Conservation (phyloP, 225 moss, liverwort and hornwort species). For the Climacium dendroides region DNA sequence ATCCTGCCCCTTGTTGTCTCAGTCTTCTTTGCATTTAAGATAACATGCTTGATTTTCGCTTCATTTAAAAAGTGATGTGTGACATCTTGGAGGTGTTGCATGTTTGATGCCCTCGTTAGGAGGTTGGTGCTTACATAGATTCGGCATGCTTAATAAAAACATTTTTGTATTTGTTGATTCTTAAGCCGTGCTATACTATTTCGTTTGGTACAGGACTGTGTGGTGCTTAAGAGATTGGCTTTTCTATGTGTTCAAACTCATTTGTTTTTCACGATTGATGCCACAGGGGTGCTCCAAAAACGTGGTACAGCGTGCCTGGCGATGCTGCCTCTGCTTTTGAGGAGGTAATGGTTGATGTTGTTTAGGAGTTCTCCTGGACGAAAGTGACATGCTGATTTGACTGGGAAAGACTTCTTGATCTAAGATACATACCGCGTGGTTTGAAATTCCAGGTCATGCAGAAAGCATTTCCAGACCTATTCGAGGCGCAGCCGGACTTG, state of each 20-base stretch:
- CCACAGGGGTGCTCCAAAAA: constrained; percentile 82
- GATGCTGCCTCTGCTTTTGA: constrained; percentile 75
- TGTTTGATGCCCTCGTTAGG: neutral
- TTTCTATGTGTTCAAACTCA: neutral
- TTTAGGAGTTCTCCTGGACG: neutral
- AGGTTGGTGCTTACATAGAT: neutral
- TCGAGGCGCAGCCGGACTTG: constrained; percentile 85
- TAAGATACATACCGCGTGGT: neutral
- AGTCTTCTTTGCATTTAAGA: neutral
- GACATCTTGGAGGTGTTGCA: neutral
- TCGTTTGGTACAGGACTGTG: neutral
- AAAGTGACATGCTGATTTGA: neutral
- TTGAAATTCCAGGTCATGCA: constrained; percentile 63
- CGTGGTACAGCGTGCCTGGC: constrained; percentile 98
- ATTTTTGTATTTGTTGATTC: neutral
- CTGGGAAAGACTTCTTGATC: neutral
- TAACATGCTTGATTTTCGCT: neutral
- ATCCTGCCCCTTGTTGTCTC: neutral
- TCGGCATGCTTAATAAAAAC: neutral
- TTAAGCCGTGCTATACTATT: neutral
- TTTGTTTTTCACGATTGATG: neutral
- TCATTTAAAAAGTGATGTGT: neutral
- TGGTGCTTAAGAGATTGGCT: neutral
- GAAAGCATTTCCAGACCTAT: constrained; percentile 80
- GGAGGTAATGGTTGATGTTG: constrained; percentile 37